Evolutionary conservation across 2,329 filamentous ascomycete genomes (phyloP).

Genomic region (Ophioceras dolichostomum): DNA sequence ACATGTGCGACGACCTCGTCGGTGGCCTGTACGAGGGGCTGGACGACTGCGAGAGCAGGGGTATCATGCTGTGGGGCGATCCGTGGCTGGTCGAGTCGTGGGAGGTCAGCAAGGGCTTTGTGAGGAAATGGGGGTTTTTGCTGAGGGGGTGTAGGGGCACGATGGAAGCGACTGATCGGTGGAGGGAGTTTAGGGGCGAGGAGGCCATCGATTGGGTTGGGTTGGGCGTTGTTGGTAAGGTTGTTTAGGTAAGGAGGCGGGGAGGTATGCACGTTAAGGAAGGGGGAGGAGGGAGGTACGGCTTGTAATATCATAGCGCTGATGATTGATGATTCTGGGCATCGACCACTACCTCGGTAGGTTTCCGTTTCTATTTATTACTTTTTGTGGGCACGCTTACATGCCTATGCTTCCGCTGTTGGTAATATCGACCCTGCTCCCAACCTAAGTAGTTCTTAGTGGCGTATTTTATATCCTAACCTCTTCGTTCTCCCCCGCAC

Average conservation of each 20-base stretch:
- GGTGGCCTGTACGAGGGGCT: constrained; percentile 11
- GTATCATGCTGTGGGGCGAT: constrained; percentile 24
- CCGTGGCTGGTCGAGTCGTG: constrained; percentile 25
- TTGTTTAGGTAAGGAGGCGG: not conserved
- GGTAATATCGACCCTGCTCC: too few relatives aligned
- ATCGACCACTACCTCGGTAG: too few relatives aligned
- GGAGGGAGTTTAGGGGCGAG: constrained; percentile 18
- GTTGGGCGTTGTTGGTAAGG: not conserved
- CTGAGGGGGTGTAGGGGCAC: constrained; percentile 20
- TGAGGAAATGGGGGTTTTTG: constrained; percentile 23
- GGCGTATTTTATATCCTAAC: too few relatives aligned
- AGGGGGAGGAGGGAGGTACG: too few relatives aligned
- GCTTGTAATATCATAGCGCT: too few relatives aligned
- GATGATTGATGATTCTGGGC: too few relatives aligned
- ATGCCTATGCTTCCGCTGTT: too few relatives aligned
- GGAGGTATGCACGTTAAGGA: too few relatives aligned
- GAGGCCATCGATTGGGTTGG: constrained; percentile 6
- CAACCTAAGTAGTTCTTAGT: too few relatives aligned
- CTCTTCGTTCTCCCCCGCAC: too few relatives aligned
- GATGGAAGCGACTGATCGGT: constrained; percentile 24
- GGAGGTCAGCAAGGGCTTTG: constrained; percentile 27
- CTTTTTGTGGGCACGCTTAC: too few relatives aligned
- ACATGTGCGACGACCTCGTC: constrained; percentile 14
- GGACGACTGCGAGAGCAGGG: constrained; percentile 12
- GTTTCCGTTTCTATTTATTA: too few relatives aligned